A percentile compares a stretch with the other conserved stretches of the same genome.
These are phyloP conservation scores for Endocalyx cinctus DNA, from an alignment of 2,329 filamentous ascomycete genomes.

Conservation along the genomic window DNA sequence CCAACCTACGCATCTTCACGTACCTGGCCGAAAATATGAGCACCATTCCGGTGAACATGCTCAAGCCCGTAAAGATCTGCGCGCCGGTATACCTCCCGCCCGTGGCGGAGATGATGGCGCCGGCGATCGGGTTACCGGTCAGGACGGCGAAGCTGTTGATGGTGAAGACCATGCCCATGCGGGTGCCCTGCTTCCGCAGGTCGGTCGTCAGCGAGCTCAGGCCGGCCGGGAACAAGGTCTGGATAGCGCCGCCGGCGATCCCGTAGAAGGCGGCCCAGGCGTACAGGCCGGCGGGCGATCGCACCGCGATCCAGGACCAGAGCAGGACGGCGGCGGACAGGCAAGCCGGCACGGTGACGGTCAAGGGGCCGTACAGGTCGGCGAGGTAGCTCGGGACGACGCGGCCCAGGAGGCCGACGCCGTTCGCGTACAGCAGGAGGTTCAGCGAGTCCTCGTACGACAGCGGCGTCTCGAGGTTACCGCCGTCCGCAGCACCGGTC, in stretches of 20 bases:
- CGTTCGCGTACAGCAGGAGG: conserved; percentile 62
- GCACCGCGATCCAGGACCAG: conserved; percentile 57
- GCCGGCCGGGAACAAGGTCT: conserved; percentile 61
- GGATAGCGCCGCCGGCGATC: conserved; percentile 57
- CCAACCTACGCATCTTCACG: conserved; percentile 33
- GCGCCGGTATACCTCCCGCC: conserved; percentile 41
- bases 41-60: conserved; percentile 35
- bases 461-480: conserved; percentile 25
- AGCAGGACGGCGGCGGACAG: conserved; percentile 37
- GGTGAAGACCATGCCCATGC: conserved; percentile 57
- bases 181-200: conserved; percentile 45
- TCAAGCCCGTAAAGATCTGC: conserved; percentile 43
- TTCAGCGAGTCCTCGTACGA: conserved; percentile 50
- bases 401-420: conserved; percentile 53
- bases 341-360: conserved; percentile 49
- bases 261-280: conserved; percentile 62
- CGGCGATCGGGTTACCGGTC: conserved; percentile 47
- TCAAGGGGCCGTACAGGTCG: conserved; percentile 55
- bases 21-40: conserved; percentile 36
- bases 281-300: conserved; percentile 47
- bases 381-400: conserved; percentile 54
- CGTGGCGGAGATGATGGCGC: conserved; percentile 40
- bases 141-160: conserved; percentile 50
- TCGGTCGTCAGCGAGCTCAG: conserved; percentile 51
- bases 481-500: conserved; percentile 21